phyloP scores from a whole-genome alignment of 1,284 basidiomycete genomes.

The Vanrija pseudolonga region DNA sequence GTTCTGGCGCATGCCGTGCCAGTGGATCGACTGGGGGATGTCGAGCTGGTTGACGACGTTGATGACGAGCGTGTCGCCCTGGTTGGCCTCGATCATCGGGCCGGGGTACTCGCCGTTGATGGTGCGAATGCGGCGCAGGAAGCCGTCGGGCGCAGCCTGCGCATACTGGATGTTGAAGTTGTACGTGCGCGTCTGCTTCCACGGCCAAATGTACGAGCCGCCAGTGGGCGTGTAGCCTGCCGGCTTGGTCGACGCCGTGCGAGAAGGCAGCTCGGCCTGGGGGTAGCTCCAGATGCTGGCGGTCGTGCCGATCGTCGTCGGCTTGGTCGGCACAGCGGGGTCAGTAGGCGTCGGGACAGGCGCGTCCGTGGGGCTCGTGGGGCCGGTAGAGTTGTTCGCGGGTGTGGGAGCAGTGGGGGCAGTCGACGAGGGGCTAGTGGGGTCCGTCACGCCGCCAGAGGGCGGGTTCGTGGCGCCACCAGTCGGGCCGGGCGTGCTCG shows the following conservation, averaged over 20 bases:
- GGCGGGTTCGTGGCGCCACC: background rate
- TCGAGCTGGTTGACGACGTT: slow-evolving; percentile 30
- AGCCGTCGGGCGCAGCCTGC: slow-evolving; percentile 9
- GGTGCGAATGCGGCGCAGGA: slow-evolving; percentile 9
- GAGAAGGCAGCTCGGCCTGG: slow-evolving; percentile 8
- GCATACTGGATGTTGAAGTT: slow-evolving; percentile 4
- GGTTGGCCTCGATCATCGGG: slow-evolving; percentile 34
- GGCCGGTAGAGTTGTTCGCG: background rate
- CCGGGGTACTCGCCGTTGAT: slow-evolving; percentile 22
- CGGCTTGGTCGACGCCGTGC: background rate
- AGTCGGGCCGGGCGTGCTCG: too few relatives aligned
- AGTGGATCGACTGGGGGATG: slow-evolving; percentile 28
- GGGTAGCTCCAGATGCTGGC: slow-evolving; percentile 1
- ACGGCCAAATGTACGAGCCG: background rate
- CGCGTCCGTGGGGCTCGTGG: background rate
- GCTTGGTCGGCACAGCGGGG: background rate
- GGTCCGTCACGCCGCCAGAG: background rate
- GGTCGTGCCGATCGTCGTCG: background rate
- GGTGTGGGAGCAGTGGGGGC: background rate
- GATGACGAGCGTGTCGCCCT: slow-evolving; percentile 31
- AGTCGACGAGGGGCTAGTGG: background rate
- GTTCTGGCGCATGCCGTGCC: slow-evolving; percentile 37
- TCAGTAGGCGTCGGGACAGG: background rate
- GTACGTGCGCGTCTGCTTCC: background rate
- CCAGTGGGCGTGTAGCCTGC: background rate